A percentile compares a stretch with the other conserved stretches of the same genome.
These are phyloP conservation scores for Aspergillus sp. DNA, from an alignment of 2,329 filamentous ascomycete genomes.

Conservation along the genomic window DNA sequence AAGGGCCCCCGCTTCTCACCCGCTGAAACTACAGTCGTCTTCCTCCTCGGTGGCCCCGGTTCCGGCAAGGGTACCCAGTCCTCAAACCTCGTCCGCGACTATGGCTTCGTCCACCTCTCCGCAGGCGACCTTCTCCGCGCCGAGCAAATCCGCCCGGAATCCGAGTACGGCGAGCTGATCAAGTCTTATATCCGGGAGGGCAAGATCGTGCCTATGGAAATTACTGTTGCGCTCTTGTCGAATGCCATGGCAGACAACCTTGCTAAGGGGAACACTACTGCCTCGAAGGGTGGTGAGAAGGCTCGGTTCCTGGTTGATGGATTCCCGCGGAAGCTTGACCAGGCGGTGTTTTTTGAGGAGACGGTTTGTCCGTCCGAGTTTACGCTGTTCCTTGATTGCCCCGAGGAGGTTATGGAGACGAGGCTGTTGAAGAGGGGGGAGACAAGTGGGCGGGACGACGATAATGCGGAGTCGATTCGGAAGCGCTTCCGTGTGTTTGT, in stretches of 20 bases:
- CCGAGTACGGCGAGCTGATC: slow-evolving; percentile 90
- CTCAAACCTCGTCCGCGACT: slow-evolving; percentile 78
- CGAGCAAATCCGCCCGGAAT: slow-evolving; percentile 84
- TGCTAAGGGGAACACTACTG: not conserved
- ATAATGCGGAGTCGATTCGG: slow-evolving; percentile 92
- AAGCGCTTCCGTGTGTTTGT: slow-evolving; percentile 95
- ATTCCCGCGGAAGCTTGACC: slow-evolving; percentile 96
- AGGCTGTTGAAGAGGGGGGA: slow-evolving; percentile 84
- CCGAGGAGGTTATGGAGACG: slow-evolving; percentile 82
- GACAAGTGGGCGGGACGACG: slow-evolving; percentile 87
- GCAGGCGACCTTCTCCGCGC: slow-evolving; percentile 91
- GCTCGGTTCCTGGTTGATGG: slow-evolving; percentile 76
- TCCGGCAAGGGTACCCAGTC: slow-evolving; percentile 98
- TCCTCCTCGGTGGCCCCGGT: slow-evolving; percentile 93
- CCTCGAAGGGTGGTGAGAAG: slow-evolving; percentile 37
- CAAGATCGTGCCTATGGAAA: slow-evolving; percentile 97
- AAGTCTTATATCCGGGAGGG: slow-evolving; percentile 91
- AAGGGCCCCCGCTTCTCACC: slow-evolving; percentile 71
- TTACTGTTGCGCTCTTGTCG: slow-evolving; percentile 89
- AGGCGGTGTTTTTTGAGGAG: slow-evolving; percentile 90
- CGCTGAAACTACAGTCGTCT: slow-evolving; percentile 84
- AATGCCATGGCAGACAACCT: slow-evolving; percentile 75
- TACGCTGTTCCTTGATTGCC: slow-evolving; percentile 92
- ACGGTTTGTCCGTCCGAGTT: slow-evolving; percentile 79
- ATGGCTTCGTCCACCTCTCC: slow-evolving; percentile 88